Conservation (phyloP, 192 early-diverging fungal species). For the Kickxella alabastrina region DNA sequence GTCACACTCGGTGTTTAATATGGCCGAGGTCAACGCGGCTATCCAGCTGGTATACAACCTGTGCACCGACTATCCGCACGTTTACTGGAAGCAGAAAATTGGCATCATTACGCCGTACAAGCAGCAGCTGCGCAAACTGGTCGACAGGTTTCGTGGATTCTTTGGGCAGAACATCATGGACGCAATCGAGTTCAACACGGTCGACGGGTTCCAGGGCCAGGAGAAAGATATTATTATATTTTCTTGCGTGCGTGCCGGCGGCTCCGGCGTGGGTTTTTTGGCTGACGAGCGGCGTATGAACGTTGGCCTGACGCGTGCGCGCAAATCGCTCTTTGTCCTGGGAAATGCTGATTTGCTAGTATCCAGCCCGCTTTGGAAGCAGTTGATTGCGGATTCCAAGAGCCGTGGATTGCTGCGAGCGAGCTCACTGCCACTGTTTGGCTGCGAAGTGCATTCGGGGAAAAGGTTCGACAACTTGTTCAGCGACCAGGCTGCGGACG, state of each 20-base stretch:
- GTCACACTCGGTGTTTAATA: slow-evolving; percentile 73
- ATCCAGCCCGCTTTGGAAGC: slow-evolving; percentile 64
- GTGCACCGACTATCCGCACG: slow-evolving; percentile 52
- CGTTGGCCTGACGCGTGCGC: slow-evolving; percentile 84
- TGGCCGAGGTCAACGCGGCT: slow-evolving; percentile 71
- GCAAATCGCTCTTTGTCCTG: slow-evolving; percentile 75
- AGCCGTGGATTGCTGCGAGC: slow-evolving; percentile 14
- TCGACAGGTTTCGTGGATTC: slow-evolving; percentile 58
- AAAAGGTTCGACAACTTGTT: slow-evolving; percentile 6
- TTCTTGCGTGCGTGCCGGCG: slow-evolving; percentile 82
- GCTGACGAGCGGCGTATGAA: slow-evolving; percentile 86
- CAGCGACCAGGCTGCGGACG: neutral
- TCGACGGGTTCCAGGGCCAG: slow-evolving; percentile 97
- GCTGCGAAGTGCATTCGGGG: neutral
- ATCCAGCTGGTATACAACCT: slow-evolving; percentile 66
- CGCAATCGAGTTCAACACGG: slow-evolving; percentile 87
- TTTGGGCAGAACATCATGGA: slow-evolving; percentile 64
- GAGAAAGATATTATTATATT: slow-evolving; percentile 97
- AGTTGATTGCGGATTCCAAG: slow-evolving; percentile 66
- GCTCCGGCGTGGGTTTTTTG: slow-evolving; percentile 73
- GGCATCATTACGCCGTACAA: slow-evolving; percentile 95
- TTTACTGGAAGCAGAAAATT: slow-evolving; percentile 66
- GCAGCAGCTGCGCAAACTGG: slow-evolving; percentile 71
- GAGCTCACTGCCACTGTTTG: slow-evolving; percentile 30
- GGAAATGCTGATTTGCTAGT: slow-evolving; percentile 65